These are phyloP conservation scores for Eremothecium sinecaudum DNA, from an alignment of 1,139 yeast species.

Conservation along the genomic window DNA sequence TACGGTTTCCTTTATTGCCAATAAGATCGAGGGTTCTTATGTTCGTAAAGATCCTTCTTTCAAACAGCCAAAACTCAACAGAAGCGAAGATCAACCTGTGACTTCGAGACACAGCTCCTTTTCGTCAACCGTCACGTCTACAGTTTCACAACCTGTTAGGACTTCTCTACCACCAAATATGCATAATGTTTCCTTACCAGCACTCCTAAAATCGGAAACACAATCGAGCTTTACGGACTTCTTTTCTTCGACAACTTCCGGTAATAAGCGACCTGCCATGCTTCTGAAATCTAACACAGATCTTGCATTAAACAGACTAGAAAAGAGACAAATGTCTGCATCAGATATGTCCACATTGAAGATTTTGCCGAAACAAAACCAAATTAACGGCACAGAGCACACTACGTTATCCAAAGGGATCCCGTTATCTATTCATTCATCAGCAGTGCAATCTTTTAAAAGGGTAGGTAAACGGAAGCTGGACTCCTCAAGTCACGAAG, in stretches of 20 bases:
- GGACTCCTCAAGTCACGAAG: not conserved
- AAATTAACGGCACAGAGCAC: slow-evolving; percentile 2
- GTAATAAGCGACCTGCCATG: slow-evolving; percentile 14
- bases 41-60: slow-evolving; percentile 24
- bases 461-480: slow-evolving; percentile 25
- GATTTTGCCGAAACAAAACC: not conserved
- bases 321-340: slow-evolving; percentile 27
- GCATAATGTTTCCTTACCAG: slow-evolving; percentile 3
- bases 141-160: slow-evolving; percentile 16
- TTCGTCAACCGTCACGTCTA: slow-evolving; percentile 9
- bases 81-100: not conserved
- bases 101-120: slow-evolving; percentile 8
- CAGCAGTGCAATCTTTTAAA: slow-evolving; percentile 18
- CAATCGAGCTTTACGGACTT: slow-evolving; percentile 23
- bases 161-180: not conserved
- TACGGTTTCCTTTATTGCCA: slow-evolving; percentile 40
- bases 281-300: slow-evolving; percentile 27
- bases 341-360: slow-evolving; percentile 14
- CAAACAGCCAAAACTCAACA: slow-evolving; percentile 1
- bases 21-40: slow-evolving; percentile 42
- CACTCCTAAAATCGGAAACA: slow-evolving; percentile 14
- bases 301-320: slow-evolving; percentile 21
- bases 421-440: slow-evolving; percentile 2
- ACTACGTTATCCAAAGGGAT: slow-evolving; percentile 2
- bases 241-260: slow-evolving; percentile 17